Conservation (phyloP, 2,329 filamentous ascomycete species). For the Delphinella strobiligena region DNA sequence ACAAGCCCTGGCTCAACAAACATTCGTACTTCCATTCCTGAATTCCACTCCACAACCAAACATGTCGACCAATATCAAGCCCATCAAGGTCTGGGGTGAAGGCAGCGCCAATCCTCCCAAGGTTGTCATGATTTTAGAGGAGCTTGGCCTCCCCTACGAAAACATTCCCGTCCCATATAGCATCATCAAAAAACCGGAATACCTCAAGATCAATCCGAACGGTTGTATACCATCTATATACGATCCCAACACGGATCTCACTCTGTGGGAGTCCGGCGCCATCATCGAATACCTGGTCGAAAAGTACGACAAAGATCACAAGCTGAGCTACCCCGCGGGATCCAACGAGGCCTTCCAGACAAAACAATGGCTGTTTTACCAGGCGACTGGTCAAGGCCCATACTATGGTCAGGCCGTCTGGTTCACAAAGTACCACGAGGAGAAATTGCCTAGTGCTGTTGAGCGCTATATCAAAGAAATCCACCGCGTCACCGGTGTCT, state of each 20-base stretch:
- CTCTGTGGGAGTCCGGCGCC: slow-evolving; percentile 38
- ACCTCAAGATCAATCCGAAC: slow-evolving; percentile 32
- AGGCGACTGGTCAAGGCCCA: background rate
- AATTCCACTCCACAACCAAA: too few species aligned
- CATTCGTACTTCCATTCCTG: too few species aligned
- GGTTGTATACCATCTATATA: slow-evolving; percentile 30
- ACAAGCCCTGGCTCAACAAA: too few species aligned
- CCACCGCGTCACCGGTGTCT: slow-evolving; percentile 1
- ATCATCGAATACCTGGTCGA: slow-evolving; percentile 38
- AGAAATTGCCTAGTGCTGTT: slow-evolving; percentile 1
- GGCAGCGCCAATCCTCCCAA: slow-evolving; percentile 34
- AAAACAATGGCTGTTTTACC: background rate
- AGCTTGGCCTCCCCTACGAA: slow-evolving; percentile 29
- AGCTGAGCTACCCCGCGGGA: too few species aligned
- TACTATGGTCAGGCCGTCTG: slow-evolving; percentile 1
- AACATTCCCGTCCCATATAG: too few species aligned
- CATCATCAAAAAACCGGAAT: slow-evolving; percentile 25
- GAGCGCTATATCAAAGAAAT: slow-evolving; percentile 3
- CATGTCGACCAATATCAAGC: too few species aligned
- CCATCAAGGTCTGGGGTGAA: too few species aligned
- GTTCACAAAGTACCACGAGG: slow-evolving; percentile 4
- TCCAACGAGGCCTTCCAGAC: too few species aligned
- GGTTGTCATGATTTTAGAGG: slow-evolving; percentile 31
- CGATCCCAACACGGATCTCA: slow-evolving; percentile 33
- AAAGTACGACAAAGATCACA: slow-evolving; percentile 29